These are phyloP conservation scores for Prunus campanulata DNA, from an alignment of 306 rosid species.

Conservation along the genomic window DNA sequence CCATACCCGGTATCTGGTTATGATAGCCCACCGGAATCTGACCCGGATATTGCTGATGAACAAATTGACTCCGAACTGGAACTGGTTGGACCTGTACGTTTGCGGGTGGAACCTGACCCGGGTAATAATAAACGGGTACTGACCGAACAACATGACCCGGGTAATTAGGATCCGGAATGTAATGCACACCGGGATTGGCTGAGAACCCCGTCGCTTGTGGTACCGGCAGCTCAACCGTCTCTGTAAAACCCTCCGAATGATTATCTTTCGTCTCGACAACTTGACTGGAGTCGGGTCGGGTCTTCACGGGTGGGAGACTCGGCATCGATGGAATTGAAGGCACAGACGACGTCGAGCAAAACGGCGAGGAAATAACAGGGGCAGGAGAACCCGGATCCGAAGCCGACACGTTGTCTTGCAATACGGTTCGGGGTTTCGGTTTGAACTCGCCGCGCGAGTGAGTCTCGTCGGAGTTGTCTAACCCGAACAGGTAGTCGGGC, in stretches of 20 bases:
- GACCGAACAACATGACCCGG: conserved; percentile 41
- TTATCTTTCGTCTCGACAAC: conserved; percentile 32
- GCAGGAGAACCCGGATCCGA: conserved; percentile 89
- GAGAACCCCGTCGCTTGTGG: conserved; percentile 27
- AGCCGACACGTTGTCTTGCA: conserved; percentile 45
- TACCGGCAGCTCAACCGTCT: conserved; percentile 23
- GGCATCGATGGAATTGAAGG: conserved; percentile 46
- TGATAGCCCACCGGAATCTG: conserved; percentile 61
- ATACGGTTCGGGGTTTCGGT: conserved; percentile 28
- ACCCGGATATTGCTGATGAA: conserved; percentile 54
- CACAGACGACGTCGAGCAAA: conserved; percentile 59
- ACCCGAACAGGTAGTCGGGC: conserved; percentile 87
- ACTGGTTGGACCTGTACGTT: conserved; percentile 41
- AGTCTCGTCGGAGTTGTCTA: conserved; percentile 67
- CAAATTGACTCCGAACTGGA: conserved; percentile 38
- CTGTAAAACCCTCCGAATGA: conserved; percentile 25
- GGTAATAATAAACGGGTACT: conserved; percentile 49
- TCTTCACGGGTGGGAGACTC: conserved; percentile 78
- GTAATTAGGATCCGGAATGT: conserved; percentile 35
- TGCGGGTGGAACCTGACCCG: conserved; percentile 36
- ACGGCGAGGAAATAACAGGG: conserved; percentile 50
- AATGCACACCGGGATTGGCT: conserved; percentile 35
- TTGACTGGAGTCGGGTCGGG: conserved; percentile 44
- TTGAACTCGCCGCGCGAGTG: conserved; percentile 39
- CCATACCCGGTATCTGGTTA: conserved; percentile 40